A percentile compares a stretch with the other conserved stretches of the same genome.
phyloP scores from a whole-genome alignment of 345 rosid genomes.

The Eucalyptus viminalis region DNA sequence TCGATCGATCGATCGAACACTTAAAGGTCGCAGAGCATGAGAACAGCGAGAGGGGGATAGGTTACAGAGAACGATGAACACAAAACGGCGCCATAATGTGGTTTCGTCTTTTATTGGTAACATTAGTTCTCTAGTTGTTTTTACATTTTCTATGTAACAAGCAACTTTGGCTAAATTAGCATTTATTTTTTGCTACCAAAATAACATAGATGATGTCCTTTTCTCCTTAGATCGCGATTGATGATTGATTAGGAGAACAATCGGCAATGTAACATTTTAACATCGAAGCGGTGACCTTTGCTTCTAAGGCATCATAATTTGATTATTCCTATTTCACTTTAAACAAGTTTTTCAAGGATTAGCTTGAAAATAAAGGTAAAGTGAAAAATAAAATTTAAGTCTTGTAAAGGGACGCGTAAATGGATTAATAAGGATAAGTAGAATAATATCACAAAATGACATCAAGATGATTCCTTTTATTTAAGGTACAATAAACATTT shows the following conservation, averaged over 20 bases:
- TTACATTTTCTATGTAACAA: not conserved
- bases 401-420: not conserved
- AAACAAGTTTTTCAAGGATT: not conserved
- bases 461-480: not conserved
- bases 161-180: not conserved
- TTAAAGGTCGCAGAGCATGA: not conserved
- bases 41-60: not conserved
- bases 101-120: not conserved
- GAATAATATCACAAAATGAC: not conserved
- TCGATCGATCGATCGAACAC: not conserved
- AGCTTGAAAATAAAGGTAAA: not conserved
- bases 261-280: not conserved
- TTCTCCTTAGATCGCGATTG: not conserved
- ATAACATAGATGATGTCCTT: not conserved
- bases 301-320: not conserved
- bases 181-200: not conserved
- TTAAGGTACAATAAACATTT: not conserved
- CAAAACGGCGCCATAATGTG: not conserved
- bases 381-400: not conserved
- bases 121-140: not conserved
- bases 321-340: not conserved
- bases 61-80: not conserved
- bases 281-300: not conserved
- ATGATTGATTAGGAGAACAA: not conserved
- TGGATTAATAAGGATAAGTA: not conserved